Evolutionary conservation across 768 basidiomycete genomes (phyloP).

Genomic region (Kwoniella pini): DNA sequence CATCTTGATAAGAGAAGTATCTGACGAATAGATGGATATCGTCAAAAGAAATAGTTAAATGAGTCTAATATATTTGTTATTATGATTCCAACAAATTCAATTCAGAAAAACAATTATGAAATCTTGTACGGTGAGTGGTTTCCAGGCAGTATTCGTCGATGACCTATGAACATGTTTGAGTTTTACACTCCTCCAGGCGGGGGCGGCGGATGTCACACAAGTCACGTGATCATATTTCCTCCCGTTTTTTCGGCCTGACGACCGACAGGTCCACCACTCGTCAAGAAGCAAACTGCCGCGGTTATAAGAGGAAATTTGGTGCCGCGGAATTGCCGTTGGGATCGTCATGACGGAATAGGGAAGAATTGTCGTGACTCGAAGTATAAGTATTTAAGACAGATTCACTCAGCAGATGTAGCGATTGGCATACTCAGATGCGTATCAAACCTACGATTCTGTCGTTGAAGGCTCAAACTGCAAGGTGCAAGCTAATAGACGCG

Average conservation of each 20-base stretch:
- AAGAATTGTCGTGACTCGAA: not conserved
- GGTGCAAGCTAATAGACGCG: no score
- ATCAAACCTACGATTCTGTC: no score
- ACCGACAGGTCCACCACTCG: constrained; percentile 1
- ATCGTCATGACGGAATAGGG: constrained; percentile 7
- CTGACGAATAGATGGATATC: constrained; percentile 10
- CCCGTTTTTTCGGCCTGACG: constrained; percentile 1
- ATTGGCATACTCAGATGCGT: no score
- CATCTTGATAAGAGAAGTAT: constrained; percentile 27
- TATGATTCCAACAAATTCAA: no score
- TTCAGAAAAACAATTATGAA: no score
- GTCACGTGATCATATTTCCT: not conserved
- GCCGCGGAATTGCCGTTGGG: not conserved
- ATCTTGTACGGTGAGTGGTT: no score
- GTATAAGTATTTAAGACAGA: no score
- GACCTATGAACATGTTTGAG: not conserved
- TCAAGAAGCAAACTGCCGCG: not conserved
- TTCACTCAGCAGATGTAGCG: no score
- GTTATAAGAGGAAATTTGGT: not conserved
- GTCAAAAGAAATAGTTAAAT: not conserved
- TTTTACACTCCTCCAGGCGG: not conserved
- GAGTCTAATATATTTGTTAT: no score
- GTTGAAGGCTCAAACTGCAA: no score
- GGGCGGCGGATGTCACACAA: not conserved
- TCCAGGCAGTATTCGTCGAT: not conserved